Percentiles rank a stretch among this genome's conserved stretches.
Conservation (phyloP, 768 basidiomycete species). For the Auriscalpium vulgare region DNA sequence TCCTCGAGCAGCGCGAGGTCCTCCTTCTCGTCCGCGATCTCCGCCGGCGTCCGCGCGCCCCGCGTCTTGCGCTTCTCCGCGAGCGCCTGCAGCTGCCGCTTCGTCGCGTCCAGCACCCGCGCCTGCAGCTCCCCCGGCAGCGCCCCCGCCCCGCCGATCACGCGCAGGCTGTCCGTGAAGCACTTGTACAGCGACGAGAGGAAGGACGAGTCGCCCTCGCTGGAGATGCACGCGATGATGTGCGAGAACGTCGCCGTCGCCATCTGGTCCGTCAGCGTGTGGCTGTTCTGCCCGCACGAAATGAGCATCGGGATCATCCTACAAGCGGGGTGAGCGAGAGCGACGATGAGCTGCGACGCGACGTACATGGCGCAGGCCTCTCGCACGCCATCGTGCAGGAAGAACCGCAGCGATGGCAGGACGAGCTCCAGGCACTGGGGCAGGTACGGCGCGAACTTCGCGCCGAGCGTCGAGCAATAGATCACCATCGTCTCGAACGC, state of each 20-base stretch:
- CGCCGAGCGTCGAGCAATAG: conserved; percentile 61
- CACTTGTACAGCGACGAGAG: conserved; percentile 70
- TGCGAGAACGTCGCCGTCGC: conserved; percentile 51
- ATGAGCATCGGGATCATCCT: conserved; percentile 71
- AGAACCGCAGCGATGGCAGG: conserved; percentile 63
- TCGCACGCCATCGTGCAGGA: conserved; percentile 79
- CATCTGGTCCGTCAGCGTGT: conserved; percentile 60
- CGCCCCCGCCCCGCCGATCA: conserved; percentile 46
- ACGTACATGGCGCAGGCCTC: conserved; percentile 71
- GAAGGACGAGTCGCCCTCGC: conserved; percentile 71
- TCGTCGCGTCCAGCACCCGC: conserved; percentile 59
- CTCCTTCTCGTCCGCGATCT: conserved; percentile 48
- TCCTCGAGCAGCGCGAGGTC: conserved; percentile 70
- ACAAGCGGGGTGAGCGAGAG: not conserved
- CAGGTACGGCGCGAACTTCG: conserved; percentile 65
- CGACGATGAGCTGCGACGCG: not conserved
- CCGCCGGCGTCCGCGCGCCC: conserved; percentile 26
- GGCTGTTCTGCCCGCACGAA: conserved; percentile 56
- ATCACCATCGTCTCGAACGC: conserved; percentile 84
- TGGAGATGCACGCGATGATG: conserved; percentile 51
- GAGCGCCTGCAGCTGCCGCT: conserved; percentile 58
- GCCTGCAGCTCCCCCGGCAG: conserved; percentile 47
- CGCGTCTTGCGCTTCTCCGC: conserved; percentile 63
- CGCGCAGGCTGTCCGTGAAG: conserved; percentile 51
- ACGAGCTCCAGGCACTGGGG: conserved; percentile 64